Conservation (phyloP, 2,329 filamentous ascomycete species). For the Blumeria hordei region DNA sequence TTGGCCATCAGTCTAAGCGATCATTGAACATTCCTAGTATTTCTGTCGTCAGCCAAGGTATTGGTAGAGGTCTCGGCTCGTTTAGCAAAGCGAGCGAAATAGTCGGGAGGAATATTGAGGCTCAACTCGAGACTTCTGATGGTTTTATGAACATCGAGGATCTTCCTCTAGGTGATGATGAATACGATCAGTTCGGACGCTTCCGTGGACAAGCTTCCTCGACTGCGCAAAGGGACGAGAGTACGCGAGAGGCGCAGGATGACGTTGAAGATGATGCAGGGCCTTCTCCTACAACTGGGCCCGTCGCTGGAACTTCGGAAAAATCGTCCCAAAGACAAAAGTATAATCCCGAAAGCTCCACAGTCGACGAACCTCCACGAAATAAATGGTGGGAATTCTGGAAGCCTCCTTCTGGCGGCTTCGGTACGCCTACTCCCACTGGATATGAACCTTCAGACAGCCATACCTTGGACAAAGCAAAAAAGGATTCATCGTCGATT, state of each 20-base stretch:
- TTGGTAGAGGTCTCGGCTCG: slow-evolving; percentile 10
- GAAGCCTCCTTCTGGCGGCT: slow-evolving; percentile 36
- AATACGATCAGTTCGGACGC: slow-evolving; percentile 13
- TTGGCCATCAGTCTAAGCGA: not conserved
- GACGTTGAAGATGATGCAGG: slow-evolving; percentile 5
- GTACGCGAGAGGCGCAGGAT: slow-evolving; percentile 4
- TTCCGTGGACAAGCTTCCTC: slow-evolving; percentile 6
- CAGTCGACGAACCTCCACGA: slow-evolving; percentile 3
- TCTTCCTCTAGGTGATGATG: slow-evolving; percentile 7
- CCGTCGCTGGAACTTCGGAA: slow-evolving; percentile 3
- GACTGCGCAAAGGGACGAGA: not conserved
- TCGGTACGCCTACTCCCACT: slow-evolving; percentile 35
- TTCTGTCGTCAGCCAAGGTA: slow-evolving; percentile 10
- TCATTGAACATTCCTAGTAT: slow-evolving; percentile 10
- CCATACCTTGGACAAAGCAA: slow-evolving; percentile 19
- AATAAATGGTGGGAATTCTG: slow-evolving; percentile 36
- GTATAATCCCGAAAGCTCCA: slow-evolving; percentile 7
- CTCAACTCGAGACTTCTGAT: slow-evolving; percentile 28
- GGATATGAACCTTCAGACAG: slow-evolving; percentile 20
- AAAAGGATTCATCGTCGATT: slow-evolving; percentile 3
- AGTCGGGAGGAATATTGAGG: slow-evolving; percentile 25
- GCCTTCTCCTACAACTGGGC: slow-evolving; percentile 2
- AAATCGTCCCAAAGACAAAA: not conserved
- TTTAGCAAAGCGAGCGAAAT: slow-evolving; percentile 19
- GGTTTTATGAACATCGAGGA: slow-evolving; percentile 12